phyloP scores from a whole-genome alignment of 345 rosid species.

The Litchi chinensis region DNA sequence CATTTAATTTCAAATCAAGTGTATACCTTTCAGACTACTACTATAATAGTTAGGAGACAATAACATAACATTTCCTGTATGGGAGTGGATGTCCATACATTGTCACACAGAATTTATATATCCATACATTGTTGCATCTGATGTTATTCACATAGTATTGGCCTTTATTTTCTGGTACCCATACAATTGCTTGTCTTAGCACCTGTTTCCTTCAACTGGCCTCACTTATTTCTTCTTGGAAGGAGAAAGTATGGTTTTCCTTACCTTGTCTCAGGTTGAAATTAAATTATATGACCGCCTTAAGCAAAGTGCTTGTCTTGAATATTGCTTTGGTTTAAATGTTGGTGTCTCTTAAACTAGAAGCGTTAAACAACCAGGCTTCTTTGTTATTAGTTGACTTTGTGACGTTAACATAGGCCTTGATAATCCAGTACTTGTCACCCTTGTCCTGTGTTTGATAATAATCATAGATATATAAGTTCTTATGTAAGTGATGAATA shows the following conservation, averaged over 20 bases:
- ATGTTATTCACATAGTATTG: background rate
- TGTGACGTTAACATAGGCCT: background rate
- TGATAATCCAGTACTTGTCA: background rate
- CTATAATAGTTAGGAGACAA: background rate
- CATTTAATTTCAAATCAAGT: background rate
- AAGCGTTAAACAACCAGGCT: background rate
- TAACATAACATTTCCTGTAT: background rate
- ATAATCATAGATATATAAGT: background rate
- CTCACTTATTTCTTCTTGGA: background rate
- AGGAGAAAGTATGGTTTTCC: background rate
- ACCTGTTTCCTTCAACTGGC: background rate
- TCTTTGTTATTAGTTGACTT: background rate
- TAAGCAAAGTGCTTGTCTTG: conserved; percentile 5
- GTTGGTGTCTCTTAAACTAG: background rate
- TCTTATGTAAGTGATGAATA: background rate
- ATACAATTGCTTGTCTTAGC: background rate
- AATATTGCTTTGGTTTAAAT: background rate
- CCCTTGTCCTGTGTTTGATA: background rate
- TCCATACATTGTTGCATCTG: background rate
- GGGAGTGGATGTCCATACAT: background rate
- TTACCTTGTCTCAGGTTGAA: background rate
- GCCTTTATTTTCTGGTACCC: background rate
- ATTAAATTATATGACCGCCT: background rate
- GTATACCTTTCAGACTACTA: background rate
- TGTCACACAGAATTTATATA: background rate